These are phyloP conservation scores for Sphenostylis stenocarpa DNA, from an alignment of 306 rosid species.

Conservation along the genomic window DNA sequence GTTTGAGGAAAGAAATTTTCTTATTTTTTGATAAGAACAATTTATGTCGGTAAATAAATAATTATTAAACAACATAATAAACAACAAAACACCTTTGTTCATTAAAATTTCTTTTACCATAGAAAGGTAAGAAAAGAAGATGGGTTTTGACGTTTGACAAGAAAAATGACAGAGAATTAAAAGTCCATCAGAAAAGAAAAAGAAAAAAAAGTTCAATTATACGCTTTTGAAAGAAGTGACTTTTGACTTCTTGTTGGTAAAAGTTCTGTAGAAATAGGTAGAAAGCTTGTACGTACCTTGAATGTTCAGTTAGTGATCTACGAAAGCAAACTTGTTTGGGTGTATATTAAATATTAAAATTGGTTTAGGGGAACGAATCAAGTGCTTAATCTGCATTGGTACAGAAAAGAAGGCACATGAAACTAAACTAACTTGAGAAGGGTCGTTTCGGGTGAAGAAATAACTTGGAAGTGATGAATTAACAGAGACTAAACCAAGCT, in stretches of 20 bases:
- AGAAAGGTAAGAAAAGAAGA: not conserved
- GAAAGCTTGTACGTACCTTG: conserved; percentile 43
- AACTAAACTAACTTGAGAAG: conserved; percentile 12
- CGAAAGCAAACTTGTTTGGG: conserved; percentile 36
- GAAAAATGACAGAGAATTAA: conserved; percentile 34
- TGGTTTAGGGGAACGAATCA: conserved; percentile 18
- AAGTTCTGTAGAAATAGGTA: conserved; percentile 40
- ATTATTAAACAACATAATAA: too few species aligned
- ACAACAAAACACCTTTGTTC: not conserved
- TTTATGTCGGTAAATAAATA: too few species aligned
- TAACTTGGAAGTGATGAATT: not conserved
- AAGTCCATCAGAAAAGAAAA: conserved; percentile 43
- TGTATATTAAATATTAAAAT: not conserved
- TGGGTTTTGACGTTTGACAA: conserved; percentile 45
- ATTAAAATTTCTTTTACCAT: not conserved
- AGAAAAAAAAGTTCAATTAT: conserved; percentile 44
- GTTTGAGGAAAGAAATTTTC: too few species aligned
- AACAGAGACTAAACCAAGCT: not conserved
- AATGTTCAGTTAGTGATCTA: conserved; percentile 46
- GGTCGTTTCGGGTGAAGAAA: not conserved
- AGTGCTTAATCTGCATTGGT: conserved; percentile 30
- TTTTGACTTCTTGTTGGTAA: conserved; percentile 74
- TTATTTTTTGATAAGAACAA: too few species aligned
- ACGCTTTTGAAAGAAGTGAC: conserved; percentile 51
- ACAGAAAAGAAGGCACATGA: not conserved